Conservation (phyloP, 2,329 filamentous ascomycete genomes). For the Epichloe elymi region DNA sequence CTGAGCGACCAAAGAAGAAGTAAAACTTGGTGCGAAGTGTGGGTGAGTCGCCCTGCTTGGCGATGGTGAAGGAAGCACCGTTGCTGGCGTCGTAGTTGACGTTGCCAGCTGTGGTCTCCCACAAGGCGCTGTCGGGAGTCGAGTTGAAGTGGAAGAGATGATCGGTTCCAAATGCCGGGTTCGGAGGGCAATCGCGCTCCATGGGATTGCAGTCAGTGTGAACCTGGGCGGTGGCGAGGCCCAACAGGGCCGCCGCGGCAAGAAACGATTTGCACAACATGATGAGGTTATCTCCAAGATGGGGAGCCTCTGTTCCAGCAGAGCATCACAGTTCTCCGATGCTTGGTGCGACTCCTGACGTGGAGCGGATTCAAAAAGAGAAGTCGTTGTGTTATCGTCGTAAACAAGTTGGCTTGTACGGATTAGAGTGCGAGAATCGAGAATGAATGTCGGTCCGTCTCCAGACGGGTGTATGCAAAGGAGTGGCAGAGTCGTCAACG, state of each 20-base stretch:
- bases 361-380: neutral
- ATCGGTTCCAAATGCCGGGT: slow-evolving; percentile 55
- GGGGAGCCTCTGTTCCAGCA: neutral
- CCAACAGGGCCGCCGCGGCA: slow-evolving; percentile 24
- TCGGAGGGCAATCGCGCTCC: slow-evolving; percentile 51
- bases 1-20: slow-evolving; percentile 73
- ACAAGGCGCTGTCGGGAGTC: slow-evolving; percentile 45
- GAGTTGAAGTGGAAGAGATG: slow-evolving; percentile 52
- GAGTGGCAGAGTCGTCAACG: slow-evolving; percentile 4
- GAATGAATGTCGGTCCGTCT: slow-evolving; percentile 1
- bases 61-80: slow-evolving; percentile 64
- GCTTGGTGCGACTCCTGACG: neutral
- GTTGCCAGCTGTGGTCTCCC: slow-evolving; percentile 55
- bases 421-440: neutral
- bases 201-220: slow-evolving; percentile 66
- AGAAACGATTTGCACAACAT: slow-evolving; percentile 13
- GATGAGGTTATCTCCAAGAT: neutral
- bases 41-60: slow-evolving; percentile 57
- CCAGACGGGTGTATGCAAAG: neutral
- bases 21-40: slow-evolving; percentile 71
- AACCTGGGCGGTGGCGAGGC: slow-evolving; percentile 55
- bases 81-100: slow-evolving; percentile 45
- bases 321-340: neutral
- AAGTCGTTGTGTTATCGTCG: neutral
- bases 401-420: neutral